phyloP scores from a whole-genome alignment of 345 rosid genomes.

The Aegle marmelos region DNA sequence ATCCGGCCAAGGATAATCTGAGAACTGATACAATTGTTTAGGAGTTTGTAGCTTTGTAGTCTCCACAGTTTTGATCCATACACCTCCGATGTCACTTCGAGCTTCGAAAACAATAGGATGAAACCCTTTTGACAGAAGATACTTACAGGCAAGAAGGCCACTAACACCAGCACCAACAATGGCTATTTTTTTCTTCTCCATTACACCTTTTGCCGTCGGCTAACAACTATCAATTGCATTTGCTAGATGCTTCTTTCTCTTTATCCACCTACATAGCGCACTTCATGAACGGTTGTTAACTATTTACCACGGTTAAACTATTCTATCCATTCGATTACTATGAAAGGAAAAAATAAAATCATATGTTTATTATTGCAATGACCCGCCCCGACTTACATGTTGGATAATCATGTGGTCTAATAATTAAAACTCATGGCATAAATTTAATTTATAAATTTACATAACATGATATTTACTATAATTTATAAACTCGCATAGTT shows the following conservation, averaged over 20 bases:
- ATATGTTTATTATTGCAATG: too few species aligned
- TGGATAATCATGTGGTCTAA: too few species aligned
- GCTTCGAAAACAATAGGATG: conserved; percentile 36
- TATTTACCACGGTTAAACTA: too few species aligned
- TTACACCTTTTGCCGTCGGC: background rate
- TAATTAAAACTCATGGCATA: too few species aligned
- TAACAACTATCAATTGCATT: background rate
- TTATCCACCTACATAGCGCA: background rate
- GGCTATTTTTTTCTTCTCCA: conserved; percentile 26
- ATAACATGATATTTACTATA: too few species aligned
- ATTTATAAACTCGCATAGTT: too few species aligned
- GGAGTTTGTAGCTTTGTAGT: conserved; percentile 39
- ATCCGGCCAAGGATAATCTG: conserved; percentile 51
- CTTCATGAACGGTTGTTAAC: background rate
- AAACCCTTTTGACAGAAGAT: conserved; percentile 33
- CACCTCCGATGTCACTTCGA: conserved; percentile 25
- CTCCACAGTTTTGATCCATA: conserved; percentile 33
- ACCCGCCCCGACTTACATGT: too few species aligned
- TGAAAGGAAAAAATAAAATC: too few species aligned
- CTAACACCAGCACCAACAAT: conserved; percentile 40
- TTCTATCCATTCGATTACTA: too few species aligned
- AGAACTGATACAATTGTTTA: conserved; percentile 23
- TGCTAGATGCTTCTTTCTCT: background rate
- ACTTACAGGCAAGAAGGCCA: conserved; percentile 42
- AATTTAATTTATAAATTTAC: too few species aligned